Evolutionary conservation across 1,284 basidiomycete genomes (phyloP), one percentile per base, ranked within the genome.

Genomic region (Cystobasidiaceae sp.): DNA sequence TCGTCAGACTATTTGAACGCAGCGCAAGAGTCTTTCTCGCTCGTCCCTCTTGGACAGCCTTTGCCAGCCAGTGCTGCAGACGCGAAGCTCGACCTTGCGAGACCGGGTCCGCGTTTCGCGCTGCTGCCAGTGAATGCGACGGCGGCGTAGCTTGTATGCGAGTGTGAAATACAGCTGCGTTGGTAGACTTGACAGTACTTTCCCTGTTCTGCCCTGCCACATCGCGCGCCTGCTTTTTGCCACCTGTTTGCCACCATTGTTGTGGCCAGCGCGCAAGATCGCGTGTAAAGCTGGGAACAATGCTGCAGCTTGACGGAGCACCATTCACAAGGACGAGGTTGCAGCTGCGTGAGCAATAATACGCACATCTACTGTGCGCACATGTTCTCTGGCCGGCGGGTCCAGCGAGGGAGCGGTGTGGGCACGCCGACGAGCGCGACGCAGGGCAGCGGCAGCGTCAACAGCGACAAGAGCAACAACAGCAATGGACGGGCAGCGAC

Each of bases 21-120:
- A 44, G 44, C 23, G 25, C 13, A 15, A 34, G n/a, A 11, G 13
- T 34, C 17, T 21, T 21, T 41, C n/a, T n/a, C 28, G n/a, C 30
- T 64, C 8, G n/a, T 64, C n/a, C 61, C 61, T 1, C 49, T 55
- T 28, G 61, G 61, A 9, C 21, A 23, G 13, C 30, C 51, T 4
- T 13, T 52, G 19, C 15, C 43, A 21, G 28, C 52, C 3, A 55
- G 5, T 15, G 61, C 61, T 19, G 28, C 45, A 19, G 61, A 64
- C 34, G 43, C 23, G 25, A 64, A 54, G 51, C 43, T 64, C 25
- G 61, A 64, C 21, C 17, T 64, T 4, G 30, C 61, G 4, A 64
- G 49, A 32, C 61, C 61, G 3, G 61, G 61, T 15, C 51, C 61
- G 8, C 27, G 61, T 30, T 54, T 64, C n/a, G 52, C 61, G 28